Evolutionary conservation across 805 yeast genomes (phyloP), one percentile per base, ranked within the genome.

Genomic region (Blastobotrys parvus): DNA sequence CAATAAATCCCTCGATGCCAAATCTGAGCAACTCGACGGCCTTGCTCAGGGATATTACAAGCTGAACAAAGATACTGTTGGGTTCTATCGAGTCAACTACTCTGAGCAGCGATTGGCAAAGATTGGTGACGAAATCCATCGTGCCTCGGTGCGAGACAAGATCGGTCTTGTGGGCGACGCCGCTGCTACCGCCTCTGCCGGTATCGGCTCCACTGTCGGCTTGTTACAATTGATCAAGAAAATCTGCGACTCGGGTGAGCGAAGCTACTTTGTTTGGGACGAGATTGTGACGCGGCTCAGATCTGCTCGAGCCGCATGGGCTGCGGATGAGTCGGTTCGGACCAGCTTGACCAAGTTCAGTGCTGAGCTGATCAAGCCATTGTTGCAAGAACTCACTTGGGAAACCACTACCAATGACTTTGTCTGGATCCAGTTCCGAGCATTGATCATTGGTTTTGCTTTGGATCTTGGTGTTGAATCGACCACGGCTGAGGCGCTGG

Each of bases 131-230:
- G 72, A 71, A 33, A 69, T 69, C 8, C 78, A 77, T 33, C 64
- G 72, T 53, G 70, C 84, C 53, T 71, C 86, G 8, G 82, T 80
- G 41, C 84, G 80, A 59, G 94, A 84, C 62, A 77, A 86, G 62
- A 77, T 81, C 44, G 90, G 89, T 35, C 70, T 82, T 52, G 82
- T 83, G 38, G 82, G 89, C n/a, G 94, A 84, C 64, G 84, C 84
- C 16, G 77, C 74, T 41, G 74, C 86, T 6, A 69, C 82, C 51
- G 77, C 90, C 3, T 65, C 78, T 21, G 78, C 90, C 16, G 92
- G 92, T 23, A 72, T 74, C 53, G 75, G 80, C 44, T 67, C 79
- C 20, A 75, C 88, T 27, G 67, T 76, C 3, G 77, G 71, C 49
- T 64, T 77, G 43, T 68, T 78, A 46, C 62, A 65, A 45, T 67